These are phyloP conservation scores for Candida ficus DNA, from an alignment of 805 yeast genomes.

Conservation along the genomic window DNA sequence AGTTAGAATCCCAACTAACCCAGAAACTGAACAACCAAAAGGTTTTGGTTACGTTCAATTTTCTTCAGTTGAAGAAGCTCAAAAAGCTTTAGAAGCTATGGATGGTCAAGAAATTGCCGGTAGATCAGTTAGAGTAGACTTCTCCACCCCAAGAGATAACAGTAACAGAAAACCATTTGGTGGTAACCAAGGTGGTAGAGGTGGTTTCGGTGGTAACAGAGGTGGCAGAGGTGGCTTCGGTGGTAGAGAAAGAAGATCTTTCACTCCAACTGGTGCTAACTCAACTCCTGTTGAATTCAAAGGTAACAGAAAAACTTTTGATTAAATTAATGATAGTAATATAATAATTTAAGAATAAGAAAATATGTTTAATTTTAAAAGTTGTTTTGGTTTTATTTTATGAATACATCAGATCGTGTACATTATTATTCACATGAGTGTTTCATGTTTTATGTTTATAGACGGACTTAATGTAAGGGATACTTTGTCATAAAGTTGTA, in stretches of 20 bases:
- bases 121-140: conserved; percentile 93
- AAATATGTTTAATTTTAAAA: conserved; percentile 1
- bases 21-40: conserved; percentile 98
- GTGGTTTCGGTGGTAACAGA: conserved; percentile 33
- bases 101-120: conserved; percentile 88
- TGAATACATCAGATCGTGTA: not conserved
- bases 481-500: not conserved
- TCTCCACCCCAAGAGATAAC: conserved; percentile 81
- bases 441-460: not conserved
- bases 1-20: conserved; percentile 95
- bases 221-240: conserved; percentile 31
- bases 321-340: conserved; percentile 34
- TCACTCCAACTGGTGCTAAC: conserved; percentile 51
- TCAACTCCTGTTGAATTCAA: conserved; percentile 66
- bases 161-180: conserved; percentile 25
- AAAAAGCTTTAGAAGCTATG: conserved; percentile 78
- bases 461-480: not conserved
- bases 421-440: not conserved
- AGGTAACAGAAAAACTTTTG: conserved; percentile 82
- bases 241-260: conserved; percentile 38
- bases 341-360: too few species aligned
- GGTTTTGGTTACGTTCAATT: conserved; percentile 98
- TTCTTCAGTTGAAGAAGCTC: conserved; percentile 81
- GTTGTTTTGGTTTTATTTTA: not conserved
- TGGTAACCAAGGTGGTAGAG: conserved; percentile 34